phyloP scores from a whole-genome alignment of 2,329 filamentous ascomycete species.

The Celoporthe dispersa region DNA sequence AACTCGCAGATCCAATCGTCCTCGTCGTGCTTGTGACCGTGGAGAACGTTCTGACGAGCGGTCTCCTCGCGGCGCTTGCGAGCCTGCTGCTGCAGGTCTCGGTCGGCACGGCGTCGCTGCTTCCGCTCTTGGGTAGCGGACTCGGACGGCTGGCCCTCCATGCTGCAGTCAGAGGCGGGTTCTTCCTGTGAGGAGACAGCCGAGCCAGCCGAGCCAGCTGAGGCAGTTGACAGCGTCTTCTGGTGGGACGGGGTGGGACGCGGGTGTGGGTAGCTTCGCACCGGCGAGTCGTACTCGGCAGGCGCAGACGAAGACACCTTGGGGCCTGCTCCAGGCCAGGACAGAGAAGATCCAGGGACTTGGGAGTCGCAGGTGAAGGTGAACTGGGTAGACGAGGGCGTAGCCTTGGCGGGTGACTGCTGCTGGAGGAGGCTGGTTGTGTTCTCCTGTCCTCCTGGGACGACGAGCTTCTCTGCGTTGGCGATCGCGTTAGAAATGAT shows the following conservation, averaged over 20 bases:
- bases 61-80: constrained; percentile 78
- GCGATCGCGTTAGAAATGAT: constrained; percentile 94
- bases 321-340: constrained; percentile 67
- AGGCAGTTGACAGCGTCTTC: not conserved
- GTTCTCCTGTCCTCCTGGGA: constrained; percentile 73
- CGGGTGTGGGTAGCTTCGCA: constrained; percentile 30
- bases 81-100: constrained; percentile 75
- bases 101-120: constrained; percentile 64
- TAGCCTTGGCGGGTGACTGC: constrained; percentile 56
- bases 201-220: not conserved
- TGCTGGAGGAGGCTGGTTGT: constrained; percentile 76
- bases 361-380: constrained; percentile 96
- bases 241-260: constrained; percentile 17
- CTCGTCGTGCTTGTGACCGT: constrained; percentile 67
- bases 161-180: constrained; percentile 24
- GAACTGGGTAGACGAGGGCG: constrained; percentile 82
- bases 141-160: constrained; percentile 22
- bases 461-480: constrained; percentile 74
- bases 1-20: constrained; percentile 97
- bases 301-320: constrained; percentile 23
- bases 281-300: constrained; percentile 30
- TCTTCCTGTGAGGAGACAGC: constrained; percentile 4
- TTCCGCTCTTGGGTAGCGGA: constrained; percentile 25
- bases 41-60: constrained; percentile 74
- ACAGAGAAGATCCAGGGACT: constrained; percentile 76